Conservation (phyloP, 257 asterid genomes). For the Forsythia suspensa region DNA sequence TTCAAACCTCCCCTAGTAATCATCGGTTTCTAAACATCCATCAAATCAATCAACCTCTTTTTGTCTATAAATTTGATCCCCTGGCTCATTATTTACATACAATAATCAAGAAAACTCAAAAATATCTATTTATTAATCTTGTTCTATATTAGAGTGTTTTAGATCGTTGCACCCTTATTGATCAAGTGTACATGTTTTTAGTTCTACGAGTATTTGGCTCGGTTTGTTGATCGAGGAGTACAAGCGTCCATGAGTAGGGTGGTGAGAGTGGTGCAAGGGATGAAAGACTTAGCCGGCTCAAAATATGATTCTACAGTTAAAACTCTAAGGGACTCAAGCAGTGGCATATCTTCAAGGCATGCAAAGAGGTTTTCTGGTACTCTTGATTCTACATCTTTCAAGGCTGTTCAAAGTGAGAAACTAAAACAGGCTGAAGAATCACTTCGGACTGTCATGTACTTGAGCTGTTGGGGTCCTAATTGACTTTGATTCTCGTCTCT, state of each 20-base stretch:
- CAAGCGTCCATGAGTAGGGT: slow-evolving; percentile 30
- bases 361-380: slow-evolving; percentile 37
- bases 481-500: not conserved
- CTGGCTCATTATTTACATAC: not conserved
- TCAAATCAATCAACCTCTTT: too few relatives aligned
- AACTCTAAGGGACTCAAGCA: slow-evolving; percentile 30
- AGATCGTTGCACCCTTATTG: not conserved
- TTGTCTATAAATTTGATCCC: not conserved
- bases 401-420: slow-evolving; percentile 29
- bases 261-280: slow-evolving; percentile 52
- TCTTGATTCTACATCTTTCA: slow-evolving; percentile 25
- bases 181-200: too few relatives aligned
- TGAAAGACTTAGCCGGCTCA: slow-evolving; percentile 41
- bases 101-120: not conserved
- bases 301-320: slow-evolving; percentile 27
- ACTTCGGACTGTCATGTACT: slow-evolving; percentile 57
- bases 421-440: slow-evolving; percentile 56
- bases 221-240: not conserved
- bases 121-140: not conserved
- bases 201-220: too few relatives aligned
- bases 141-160: not conserved
- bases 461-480: slow-evolving; percentile 74
- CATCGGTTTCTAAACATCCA: slow-evolving; percentile 14
- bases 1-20: not conserved
- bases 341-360: slow-evolving; percentile 27